Evolutionary conservation across 2,329 filamentous ascomycete species (phyloP).

Genomic region (Ascochyta clinopodiicola): DNA sequence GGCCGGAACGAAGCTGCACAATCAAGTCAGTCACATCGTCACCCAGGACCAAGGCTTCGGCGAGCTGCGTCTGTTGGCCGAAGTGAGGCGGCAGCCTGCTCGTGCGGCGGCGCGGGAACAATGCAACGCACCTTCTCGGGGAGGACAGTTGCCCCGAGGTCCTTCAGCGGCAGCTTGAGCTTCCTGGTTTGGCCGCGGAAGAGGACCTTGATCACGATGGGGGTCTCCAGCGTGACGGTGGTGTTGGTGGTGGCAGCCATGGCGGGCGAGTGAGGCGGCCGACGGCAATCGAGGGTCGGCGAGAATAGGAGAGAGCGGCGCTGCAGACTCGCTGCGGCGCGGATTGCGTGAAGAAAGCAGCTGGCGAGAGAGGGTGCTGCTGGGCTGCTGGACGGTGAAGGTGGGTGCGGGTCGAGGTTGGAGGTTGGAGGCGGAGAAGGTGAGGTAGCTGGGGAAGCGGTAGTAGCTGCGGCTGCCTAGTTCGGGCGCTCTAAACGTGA

Average conservation of each 20-base stretch:
- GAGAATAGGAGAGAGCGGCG: conserved; percentile 5
- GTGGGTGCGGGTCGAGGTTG: neutral
- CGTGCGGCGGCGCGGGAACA: conserved; percentile 12
- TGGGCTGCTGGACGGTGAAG: conserved; percentile 10
- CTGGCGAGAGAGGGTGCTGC: conserved; percentile 1
- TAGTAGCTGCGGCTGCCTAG: conserved; percentile 21
- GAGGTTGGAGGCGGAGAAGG: conserved; percentile 16
- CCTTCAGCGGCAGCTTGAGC: conserved; percentile 87
- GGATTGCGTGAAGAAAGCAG: conserved; percentile 12
- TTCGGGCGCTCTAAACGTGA: conserved; percentile 18
- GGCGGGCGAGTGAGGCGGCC: conserved; percentile 24
- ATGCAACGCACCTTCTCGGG: conserved; percentile 76
- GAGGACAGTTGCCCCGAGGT: conserved; percentile 76
- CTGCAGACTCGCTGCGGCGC: conserved; percentile 21
- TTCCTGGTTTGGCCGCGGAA: conserved; percentile 78
- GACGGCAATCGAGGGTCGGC: conserved; percentile 1
- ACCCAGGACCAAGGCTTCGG: neutral
- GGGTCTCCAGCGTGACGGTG: conserved; percentile 68
- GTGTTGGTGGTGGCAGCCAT: conserved; percentile 53
- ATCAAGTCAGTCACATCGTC: conserved; percentile 25
- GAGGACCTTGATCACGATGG: conserved; percentile 85
- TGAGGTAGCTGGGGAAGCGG: conserved; percentile 18
- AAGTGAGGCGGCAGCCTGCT: conserved; percentile 28
- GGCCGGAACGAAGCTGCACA: conserved; percentile 64
- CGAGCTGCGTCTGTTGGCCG: conserved; percentile 10